Base-by-base conservation (phyloP, 78 protist species). In the Dictyostelium citrinum region DNA sequence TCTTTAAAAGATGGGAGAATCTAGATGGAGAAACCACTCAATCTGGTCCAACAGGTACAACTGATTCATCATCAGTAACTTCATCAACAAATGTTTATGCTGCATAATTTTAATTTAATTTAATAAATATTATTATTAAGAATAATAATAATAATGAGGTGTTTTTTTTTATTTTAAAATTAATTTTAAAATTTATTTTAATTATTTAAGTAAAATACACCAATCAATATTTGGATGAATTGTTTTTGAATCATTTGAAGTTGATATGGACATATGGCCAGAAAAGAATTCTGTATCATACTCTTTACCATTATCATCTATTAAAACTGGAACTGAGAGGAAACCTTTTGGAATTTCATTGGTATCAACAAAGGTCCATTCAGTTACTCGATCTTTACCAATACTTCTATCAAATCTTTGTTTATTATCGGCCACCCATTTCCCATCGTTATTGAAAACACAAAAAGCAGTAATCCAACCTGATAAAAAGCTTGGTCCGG, bases 401-500 rank as follows among this genome's bases (percentile, higher is more conserved):
- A 6, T 41, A 4, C 20, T 1, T 64, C 22, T 27, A 22, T 58
- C 7, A 8, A 20, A 58, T 64, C 17, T 27, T 64, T 64, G 2
- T 4, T 39, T 37, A 2, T 45, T 35, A 3, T 39, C 2, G 0
- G 49, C 91, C 2, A 20, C 12, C 91, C 91, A 91, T 45, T n/a
- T 74, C 1, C 90, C 96, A 11, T 91, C 49, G 12, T 24, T 41
- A 35, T 41, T 20, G 51, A 91, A 91, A 0, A 14, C 74, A 16
- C 74, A 39, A 84, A 91, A 90, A 1, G 46, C 84, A 1, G 91
- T 90, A 16, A 91, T 91, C 96, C 96, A 91, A 20, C 96, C 96
- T 11, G 90, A 43, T 16, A 83, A 8, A 35, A 16, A 91, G 0
- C 61, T 75, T 16, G 91, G 92, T 12, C 83, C 90, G 0, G 78